These are phyloP conservation scores for Carex kokanica DNA, from an alignment of 176 grass and related monocot genomes.

Conservation along the genomic window DNA sequence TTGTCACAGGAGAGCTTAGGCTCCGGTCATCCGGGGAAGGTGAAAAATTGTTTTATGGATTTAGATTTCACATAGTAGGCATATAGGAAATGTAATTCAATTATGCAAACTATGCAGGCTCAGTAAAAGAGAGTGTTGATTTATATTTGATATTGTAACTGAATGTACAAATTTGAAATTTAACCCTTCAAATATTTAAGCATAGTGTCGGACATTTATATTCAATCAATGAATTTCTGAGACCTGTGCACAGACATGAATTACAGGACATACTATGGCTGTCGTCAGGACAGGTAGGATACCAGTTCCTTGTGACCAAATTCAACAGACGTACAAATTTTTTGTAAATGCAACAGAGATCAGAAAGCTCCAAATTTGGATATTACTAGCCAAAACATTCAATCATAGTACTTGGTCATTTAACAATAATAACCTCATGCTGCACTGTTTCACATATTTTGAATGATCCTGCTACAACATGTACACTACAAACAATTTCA, in stretches of 20 bases:
- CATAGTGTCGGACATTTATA: background rate
- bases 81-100: background rate
- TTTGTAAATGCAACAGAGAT: background rate
- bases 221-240: background rate
- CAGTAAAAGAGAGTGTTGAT: background rate
- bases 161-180: background rate
- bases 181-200: background rate
- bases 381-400: background rate
- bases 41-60: background rate
- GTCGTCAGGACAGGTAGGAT: background rate
- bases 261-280: background rate
- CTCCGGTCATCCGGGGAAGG: background rate
- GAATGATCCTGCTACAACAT: background rate
- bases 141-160: background rate
- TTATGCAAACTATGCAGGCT: background rate
- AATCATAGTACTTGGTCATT: slow-evolving; percentile 4
- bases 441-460: background rate
- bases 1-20: background rate
- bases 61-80: background rate
- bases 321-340: background rate
- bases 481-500: background rate
- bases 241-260: background rate
- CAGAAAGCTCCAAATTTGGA: slow-evolving; percentile 14
- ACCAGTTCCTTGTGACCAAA: slow-evolving; percentile 9
- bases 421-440: slow-evolving; percentile 2